Conservation (phyloP, 805 yeast species). For the Myxozyma sirexii region DNA sequence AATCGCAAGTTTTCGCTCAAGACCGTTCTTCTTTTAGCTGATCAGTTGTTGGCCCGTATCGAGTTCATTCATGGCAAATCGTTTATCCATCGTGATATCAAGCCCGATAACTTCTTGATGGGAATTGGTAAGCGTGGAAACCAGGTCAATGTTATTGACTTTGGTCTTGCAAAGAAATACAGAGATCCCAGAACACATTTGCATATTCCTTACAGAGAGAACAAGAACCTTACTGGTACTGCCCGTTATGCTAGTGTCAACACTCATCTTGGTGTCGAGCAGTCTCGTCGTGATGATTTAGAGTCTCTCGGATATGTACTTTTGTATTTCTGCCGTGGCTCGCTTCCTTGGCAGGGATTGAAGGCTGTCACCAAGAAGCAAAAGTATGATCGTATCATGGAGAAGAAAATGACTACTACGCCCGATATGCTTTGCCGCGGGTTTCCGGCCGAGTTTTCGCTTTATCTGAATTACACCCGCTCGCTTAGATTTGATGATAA, state of each 20-base stretch:
- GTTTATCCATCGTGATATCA: constrained; percentile 81
- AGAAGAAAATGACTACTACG: constrained; percentile 88
- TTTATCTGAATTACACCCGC: constrained; percentile 85
- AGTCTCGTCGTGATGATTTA: constrained; percentile 92
- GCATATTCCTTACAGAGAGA: constrained; percentile 95
- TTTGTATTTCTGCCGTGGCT: constrained; percentile 92
- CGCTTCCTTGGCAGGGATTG: constrained; percentile 98
- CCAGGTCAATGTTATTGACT: constrained; percentile 91
- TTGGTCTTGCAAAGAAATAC: constrained; percentile 90
- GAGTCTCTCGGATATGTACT: constrained; percentile 94
- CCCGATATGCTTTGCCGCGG: constrained; percentile 87
- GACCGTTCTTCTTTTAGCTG: constrained; percentile 89
- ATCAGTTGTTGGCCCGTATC: constrained; percentile 87
- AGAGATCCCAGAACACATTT: constrained; percentile 92
- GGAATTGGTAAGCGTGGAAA: constrained; percentile 93
- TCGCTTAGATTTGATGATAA: constrained; percentile 92
- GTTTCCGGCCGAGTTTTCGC: constrained; percentile 84
- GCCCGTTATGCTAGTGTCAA: constrained; percentile 95
- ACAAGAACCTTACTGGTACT: constrained; percentile 94
- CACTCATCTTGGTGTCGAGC: constrained; percentile 96
- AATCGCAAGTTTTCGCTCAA: constrained; percentile 90
- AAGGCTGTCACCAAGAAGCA: constrained; percentile 97
- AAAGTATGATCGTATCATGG: constrained; percentile 94
- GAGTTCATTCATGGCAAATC: constrained; percentile 96
- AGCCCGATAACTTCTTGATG: constrained; percentile 83